These are phyloP conservation scores for Ceratocystis albifundus DNA, from an alignment of 2,329 filamentous ascomycete genomes.

Conservation along the genomic window DNA sequence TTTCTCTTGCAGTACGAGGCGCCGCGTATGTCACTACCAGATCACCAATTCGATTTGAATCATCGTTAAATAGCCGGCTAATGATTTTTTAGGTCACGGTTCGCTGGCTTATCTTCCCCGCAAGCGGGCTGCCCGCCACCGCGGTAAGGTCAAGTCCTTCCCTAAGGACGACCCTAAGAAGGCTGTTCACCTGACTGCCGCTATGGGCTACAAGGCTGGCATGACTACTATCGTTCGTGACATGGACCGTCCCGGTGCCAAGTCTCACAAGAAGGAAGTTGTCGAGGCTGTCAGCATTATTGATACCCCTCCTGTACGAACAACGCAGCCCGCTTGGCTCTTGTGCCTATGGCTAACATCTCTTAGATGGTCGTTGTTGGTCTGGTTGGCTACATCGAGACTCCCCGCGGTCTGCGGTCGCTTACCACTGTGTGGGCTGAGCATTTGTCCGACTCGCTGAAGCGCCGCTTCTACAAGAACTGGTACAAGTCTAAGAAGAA, in stretches of 20 bases:
- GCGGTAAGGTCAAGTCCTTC: slow-evolving; percentile 99
- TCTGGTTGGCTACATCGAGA: slow-evolving; percentile 99
- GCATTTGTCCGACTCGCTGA: slow-evolving; percentile 96
- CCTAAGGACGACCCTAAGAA: slow-evolving; percentile 99
- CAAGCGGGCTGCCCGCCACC: slow-evolving; percentile 88
- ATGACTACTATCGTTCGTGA: slow-evolving; percentile 99
- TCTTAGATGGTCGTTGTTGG: slow-evolving; percentile 96
- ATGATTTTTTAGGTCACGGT: slow-evolving; percentile 50
- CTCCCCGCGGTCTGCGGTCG: slow-evolving; percentile 95
- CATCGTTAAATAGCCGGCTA: slow-evolving; percentile 9
- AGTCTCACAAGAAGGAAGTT: slow-evolving; percentile 99
- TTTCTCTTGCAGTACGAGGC: slow-evolving; percentile 49
- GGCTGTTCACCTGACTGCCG: slow-evolving; percentile 94
- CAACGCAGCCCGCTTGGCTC: slow-evolving; percentile 70
- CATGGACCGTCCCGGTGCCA: slow-evolving; percentile 92
- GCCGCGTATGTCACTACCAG: slow-evolving; percentile 47
- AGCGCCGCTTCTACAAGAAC: slow-evolving; percentile 99
- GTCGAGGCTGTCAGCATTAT: slow-evolving; percentile 80
- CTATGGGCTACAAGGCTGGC: slow-evolving; percentile 99
- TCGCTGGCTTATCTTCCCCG: slow-evolving; percentile 77
- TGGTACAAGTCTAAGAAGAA: slow-evolving; percentile 99
- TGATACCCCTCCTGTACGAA: slow-evolving; percentile 90
- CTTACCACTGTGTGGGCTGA: slow-evolving; percentile 99
- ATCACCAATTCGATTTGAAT: neutral
- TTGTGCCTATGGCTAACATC: slow-evolving; percentile 62